Base-by-base conservation (phyloP, 805 yeast genomes). In the Lachancea meyersii region DNA sequence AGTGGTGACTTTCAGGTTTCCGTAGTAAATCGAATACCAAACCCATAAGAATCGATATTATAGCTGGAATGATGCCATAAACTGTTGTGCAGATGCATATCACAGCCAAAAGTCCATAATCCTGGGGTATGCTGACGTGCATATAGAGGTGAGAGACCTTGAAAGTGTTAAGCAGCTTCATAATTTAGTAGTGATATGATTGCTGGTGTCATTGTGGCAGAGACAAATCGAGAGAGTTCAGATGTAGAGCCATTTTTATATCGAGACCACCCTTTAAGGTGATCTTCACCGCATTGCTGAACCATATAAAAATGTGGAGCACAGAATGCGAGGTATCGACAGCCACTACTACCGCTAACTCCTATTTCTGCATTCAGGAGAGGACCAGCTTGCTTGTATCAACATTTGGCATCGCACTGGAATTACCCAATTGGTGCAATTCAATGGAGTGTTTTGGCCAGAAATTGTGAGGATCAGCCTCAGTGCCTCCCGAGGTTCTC, bases 41-140 rank as follows among this genome's bases (percentile, higher is more conserved):
- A 3, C 95, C 93, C 46, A 82, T 75, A 11, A 88, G 52, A 3
- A 85, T 69, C 0, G 94, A 75, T 16, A 77, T 72, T 2, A 74
- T 69, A 0, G 86, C 80, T 0, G 86, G 76, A 0, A 75, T 74
- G 2, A 75, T 55, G 0, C 88, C 77, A n/a, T 79, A 68, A 1
- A 72, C 49, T 8, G 69, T 48, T 14, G 83, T 73, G n/a, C 72
- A 50, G 0, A 68, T 2, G 0, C 55, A 17, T 1, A 70, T 72
- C 7, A 63, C n/a, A 3, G 44, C 1, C 6, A 66, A 24, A 1
- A 64, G 20, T 2, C 47, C 31, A 4, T 46, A 38, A 44, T 68
- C 71, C 11, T 50, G 49, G 9, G 44, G 31, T 1, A 47, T 22
- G 13, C 45, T 37, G 4, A 56, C 45, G 45, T 56, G 49, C 45